These are phyloP conservation scores for Paraleonurus japonicus DNA, from an alignment of 257 asterid genomes.

Conservation along the genomic window DNA sequence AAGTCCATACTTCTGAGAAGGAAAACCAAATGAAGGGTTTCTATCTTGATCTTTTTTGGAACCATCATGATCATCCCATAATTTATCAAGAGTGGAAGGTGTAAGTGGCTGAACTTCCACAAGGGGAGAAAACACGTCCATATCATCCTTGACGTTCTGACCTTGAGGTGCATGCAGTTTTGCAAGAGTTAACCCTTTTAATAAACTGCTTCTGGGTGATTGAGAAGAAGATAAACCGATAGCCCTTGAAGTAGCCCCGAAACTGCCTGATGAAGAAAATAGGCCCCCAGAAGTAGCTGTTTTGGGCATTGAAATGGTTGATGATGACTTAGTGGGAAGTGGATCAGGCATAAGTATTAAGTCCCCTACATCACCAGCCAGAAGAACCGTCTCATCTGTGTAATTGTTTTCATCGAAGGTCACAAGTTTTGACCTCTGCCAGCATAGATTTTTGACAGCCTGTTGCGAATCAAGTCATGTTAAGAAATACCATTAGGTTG, in stretches of 20 bases:
- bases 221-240: conserved; percentile 44
- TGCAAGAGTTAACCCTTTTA: conserved; percentile 56
- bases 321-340: conserved; percentile 69
- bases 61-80: conserved; percentile 63
- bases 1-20: conserved; percentile 68
- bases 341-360: conserved; percentile 90
- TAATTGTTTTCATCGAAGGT: conserved; percentile 58
- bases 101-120: conserved; percentile 92
- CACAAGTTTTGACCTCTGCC: conserved; percentile 86
- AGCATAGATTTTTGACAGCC: conserved; percentile 85
- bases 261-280: conserved; percentile 40
- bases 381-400: conserved; percentile 68
- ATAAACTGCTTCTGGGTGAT: conserved; percentile 56
- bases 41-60: conserved; percentile 53
- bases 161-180: conserved; percentile 71
- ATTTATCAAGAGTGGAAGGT: conserved; percentile 63
- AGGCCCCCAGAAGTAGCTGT: conserved; percentile 47
- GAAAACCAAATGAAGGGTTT: conserved; percentile 45
- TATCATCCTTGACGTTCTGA: conserved; percentile 78
- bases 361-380: conserved; percentile 83
- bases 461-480: conserved; percentile 34
- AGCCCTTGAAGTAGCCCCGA: conserved; percentile 38
- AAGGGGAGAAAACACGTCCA: conserved; percentile 95
- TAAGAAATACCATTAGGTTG: conserved; percentile 17
- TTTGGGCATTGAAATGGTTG: conserved; percentile 45